Evolutionary conservation across 768 basidiomycete genomes (phyloP).

Genomic region (Hygrophoropsis aurantiaca): DNA sequence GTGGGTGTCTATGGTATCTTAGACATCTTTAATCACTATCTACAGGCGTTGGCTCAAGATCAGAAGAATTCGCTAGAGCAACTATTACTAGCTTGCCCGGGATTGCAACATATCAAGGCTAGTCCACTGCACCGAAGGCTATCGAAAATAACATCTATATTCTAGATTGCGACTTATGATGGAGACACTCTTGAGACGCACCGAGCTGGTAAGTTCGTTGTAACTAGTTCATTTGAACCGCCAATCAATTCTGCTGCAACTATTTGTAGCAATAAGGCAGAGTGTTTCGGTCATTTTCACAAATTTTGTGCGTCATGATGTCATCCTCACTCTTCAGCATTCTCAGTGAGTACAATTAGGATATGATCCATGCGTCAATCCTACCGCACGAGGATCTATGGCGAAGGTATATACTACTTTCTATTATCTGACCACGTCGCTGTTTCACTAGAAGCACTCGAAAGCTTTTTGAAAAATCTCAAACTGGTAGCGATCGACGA

Average conservation of each 20-base stretch:
- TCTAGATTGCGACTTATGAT: constrained; percentile 76
- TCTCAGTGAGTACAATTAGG: constrained; percentile 40
- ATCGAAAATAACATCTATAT: background rate
- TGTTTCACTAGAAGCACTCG: constrained; percentile 5
- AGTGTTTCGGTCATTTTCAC: constrained; percentile 82
- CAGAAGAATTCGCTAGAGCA: constrained; percentile 72
- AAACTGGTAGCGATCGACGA: constrained; percentile 83
- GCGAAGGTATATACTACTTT: constrained; percentile 51
- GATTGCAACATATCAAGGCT: constrained; percentile 62
- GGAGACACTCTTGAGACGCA: constrained; percentile 80
- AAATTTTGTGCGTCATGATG: constrained; percentile 65
- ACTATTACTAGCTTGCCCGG: constrained; percentile 56
- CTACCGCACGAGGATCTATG: constrained; percentile 83
- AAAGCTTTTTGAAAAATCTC: constrained; percentile 73
- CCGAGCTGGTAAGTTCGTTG: constrained; percentile 47
- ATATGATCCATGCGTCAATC: constrained; percentile 83
- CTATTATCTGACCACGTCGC: background rate
- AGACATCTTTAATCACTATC: background rate
- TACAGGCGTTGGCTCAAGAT: constrained; percentile 85
- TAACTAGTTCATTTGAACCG: background rate
- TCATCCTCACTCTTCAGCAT: background rate
- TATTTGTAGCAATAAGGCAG: constrained; percentile 59
- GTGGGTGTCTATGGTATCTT: background rate
- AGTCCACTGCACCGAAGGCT: background rate
- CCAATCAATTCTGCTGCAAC: background rate